These are phyloP conservation scores for Monosporascus sp. DNA, from an alignment of 2,329 filamentous ascomycete genomes.

Conservation along the genomic window DNA sequence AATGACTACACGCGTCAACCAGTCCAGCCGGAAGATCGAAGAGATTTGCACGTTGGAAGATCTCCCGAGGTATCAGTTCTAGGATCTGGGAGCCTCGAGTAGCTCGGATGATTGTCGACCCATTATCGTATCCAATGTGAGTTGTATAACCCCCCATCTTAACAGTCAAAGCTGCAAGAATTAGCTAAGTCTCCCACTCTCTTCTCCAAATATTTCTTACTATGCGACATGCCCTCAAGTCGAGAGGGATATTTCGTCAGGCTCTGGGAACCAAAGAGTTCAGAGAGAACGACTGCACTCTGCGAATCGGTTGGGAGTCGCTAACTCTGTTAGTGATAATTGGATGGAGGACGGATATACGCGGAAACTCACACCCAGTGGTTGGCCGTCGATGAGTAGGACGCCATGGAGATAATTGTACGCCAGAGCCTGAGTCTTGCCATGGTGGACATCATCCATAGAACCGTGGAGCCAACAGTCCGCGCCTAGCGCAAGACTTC, in stretches of 20 bases:
- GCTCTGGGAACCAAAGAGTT: constrained; percentile 49
- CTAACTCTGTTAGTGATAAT: constrained; percentile 28
- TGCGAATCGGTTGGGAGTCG: constrained; percentile 26
- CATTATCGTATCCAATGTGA: constrained; percentile 47
- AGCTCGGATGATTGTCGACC: constrained; percentile 39
- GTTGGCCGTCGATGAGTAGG: constrained; percentile 36
- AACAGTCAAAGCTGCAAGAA: constrained; percentile 12
- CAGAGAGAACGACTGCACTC: constrained; percentile 29
- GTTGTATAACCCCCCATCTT: constrained; percentile 36
- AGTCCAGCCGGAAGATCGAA: constrained; percentile 49
- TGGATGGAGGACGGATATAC: neutral
- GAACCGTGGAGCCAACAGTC: constrained; percentile 16
- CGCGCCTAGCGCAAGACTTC: constrained; percentile 7
- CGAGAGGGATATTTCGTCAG: constrained; percentile 48
- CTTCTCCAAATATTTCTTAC: constrained; percentile 12
- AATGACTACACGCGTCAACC: constrained; percentile 51
- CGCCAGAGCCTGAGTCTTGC: constrained; percentile 21
- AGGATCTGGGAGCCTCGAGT: constrained; percentile 16
- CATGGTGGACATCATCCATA: constrained; percentile 2
- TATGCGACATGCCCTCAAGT: constrained; percentile 48
- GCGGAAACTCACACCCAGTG: constrained; percentile 30
- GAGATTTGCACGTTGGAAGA: constrained; percentile 19
- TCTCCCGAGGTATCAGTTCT: constrained; percentile 28
- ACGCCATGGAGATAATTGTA: constrained; percentile 29
- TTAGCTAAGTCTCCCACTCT: constrained; percentile 9